These are phyloP conservation scores for Camelina neglecta DNA, from an alignment of 345 rosid genomes.

Conservation along the genomic window DNA sequence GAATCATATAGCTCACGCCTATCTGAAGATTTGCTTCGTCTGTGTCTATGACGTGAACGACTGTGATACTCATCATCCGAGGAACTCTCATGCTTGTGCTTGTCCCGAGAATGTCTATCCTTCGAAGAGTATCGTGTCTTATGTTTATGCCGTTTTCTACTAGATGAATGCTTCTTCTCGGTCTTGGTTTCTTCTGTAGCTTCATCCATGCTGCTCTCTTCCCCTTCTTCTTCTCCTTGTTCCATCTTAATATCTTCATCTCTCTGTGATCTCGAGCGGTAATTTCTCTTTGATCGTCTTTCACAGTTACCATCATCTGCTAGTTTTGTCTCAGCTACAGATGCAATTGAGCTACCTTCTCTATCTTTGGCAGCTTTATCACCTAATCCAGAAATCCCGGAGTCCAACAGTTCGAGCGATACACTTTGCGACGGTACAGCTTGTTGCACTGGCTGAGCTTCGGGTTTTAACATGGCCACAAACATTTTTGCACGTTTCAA, in stretches of 20 bases:
- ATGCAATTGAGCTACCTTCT: slow-evolving; percentile 56
- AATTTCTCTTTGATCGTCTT: slow-evolving; percentile 71
- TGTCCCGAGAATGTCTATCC: slow-evolving; percentile 48
- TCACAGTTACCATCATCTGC: slow-evolving; percentile 59
- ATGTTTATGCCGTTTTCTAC: slow-evolving; percentile 57
- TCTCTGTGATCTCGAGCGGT: slow-evolving; percentile 61
- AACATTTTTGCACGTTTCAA: slow-evolving; percentile 95
- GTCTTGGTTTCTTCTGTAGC: slow-evolving; percentile 49
- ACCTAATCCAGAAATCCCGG: slow-evolving; percentile 55
- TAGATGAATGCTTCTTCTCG: slow-evolving; percentile 49
- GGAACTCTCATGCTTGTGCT: slow-evolving; percentile 47
- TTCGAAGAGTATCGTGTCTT: slow-evolving; percentile 52
- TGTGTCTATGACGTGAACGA: slow-evolving; percentile 39
- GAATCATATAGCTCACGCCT: slow-evolving; percentile 38
- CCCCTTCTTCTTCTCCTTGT: slow-evolving; percentile 45
- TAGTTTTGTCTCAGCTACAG: slow-evolving; percentile 49
- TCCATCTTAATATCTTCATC: slow-evolving; percentile 50
- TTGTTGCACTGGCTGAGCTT: slow-evolving; percentile 60
- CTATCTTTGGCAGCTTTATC: slow-evolving; percentile 52
- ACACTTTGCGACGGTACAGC: slow-evolving; percentile 51
- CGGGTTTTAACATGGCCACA: slow-evolving; percentile 73
- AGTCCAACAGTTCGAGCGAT: slow-evolving; percentile 63
- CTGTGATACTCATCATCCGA: slow-evolving; percentile 48
- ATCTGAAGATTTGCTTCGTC: slow-evolving; percentile 36
- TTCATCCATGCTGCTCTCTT: slow-evolving; percentile 50